These are phyloP conservation scores for Hyaloscypha bicolor DNA, from an alignment of 495 filamentous ascomycete genomes.

Conservation along the genomic window DNA sequence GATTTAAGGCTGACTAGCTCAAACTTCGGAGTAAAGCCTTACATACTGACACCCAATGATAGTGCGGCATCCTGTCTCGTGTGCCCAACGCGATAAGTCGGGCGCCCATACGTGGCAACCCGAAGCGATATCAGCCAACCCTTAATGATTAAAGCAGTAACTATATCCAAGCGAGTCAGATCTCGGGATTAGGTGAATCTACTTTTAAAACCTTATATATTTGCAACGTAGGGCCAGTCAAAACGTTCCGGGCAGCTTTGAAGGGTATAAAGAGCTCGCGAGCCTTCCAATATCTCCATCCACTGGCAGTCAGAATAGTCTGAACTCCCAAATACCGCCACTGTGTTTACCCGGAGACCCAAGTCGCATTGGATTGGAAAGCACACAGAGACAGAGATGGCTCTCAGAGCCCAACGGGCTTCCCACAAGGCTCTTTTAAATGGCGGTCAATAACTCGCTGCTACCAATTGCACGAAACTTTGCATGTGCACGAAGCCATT, in stretches of 20 bases:
- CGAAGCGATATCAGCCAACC: neutral
- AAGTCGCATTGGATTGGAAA: neutral
- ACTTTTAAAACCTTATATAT: neutral
- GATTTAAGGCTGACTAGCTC: slow-evolving; percentile 6
- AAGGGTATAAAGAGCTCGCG: neutral
- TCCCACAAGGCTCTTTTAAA: neutral
- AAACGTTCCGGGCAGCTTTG: neutral
- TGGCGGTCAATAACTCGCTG: neutral
- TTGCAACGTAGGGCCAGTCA: no score
- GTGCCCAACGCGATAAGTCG: neutral
- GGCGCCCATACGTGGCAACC: neutral
- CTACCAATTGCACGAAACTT: neutral
- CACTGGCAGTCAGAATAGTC: neutral
- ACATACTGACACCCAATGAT: neutral
- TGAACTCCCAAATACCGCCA: neutral
- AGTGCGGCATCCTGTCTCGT: neutral
- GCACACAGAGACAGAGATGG: neutral
- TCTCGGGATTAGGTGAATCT: neutral
- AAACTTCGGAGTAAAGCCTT: neutral
- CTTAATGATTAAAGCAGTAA: neutral
- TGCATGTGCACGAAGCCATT: slow-evolving; percentile 5
- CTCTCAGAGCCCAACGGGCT: neutral
- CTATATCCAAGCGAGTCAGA: neutral
- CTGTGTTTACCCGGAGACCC: neutral
- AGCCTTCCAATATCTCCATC: neutral